Base-by-base conservation (phyloP, 345 rosid genomes). In the Noccaea bulbosa region DNA sequence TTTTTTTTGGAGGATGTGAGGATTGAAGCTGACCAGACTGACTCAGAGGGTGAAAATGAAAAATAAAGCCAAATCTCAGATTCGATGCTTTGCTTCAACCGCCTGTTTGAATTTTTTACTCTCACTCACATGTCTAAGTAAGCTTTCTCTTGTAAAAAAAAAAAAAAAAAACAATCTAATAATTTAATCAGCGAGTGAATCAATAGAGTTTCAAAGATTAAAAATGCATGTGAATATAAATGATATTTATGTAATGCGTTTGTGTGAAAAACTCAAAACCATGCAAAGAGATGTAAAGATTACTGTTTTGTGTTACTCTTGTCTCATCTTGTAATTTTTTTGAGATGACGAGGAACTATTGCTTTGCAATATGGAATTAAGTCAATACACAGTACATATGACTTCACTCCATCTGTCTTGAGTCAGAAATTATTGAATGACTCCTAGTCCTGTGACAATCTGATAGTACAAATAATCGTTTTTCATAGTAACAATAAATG, bases 21-120 rank as follows among this genome's bases (percentile, higher is more conserved):
- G 46, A 20, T 24, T 67, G 73, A 67, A 60, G 11, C 72, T 67
- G 63, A 74, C 63, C 47, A 59, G 58, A 75, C 74, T 53, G 40
- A 60, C 55, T 49, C 59, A 39, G 70, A 65, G 10, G 52, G 32
- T 65, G 53, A 48, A 39, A 49, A 52, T 8, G n/a, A n/a, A n/a
- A n/a, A n/a, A n/a, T n/a, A n/a, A n/a, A n/a, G n/a, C n/a, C n/a
- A n/a, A n/a, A n/a, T n/a, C 38, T 67, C 58, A 68, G 37, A 69
- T 62, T 62, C 45, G 39, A 8, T 38, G 70, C 74, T 37, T 53
- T 44, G 58, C 62, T 74, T 67, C 51, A 53, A 61, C 62, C 17
- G 7, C 63, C 12, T 67, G 64, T 30, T 53, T 61, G 49, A 44
- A 30, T 14, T 27, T 50, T 44, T 11, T 14, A 67, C 6, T 74